Conservation (phyloP, 2,329 filamentous ascomycete species). For the Bipolaris gigantea region DNA sequence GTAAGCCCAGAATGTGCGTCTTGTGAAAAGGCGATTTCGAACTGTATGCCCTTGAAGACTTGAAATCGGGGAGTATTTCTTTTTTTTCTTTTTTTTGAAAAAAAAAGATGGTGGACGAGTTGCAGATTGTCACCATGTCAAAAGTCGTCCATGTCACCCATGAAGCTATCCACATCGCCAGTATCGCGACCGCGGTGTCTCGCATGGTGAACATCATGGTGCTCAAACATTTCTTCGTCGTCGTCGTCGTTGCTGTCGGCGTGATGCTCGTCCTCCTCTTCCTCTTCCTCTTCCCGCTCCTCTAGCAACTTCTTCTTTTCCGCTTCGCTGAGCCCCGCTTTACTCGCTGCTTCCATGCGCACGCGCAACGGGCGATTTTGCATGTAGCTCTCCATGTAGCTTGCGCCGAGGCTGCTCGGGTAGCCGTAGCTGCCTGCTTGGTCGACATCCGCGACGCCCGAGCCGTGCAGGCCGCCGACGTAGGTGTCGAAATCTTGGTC, state of each 20-base stretch:
- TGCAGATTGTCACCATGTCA: slow-evolving; percentile 10
- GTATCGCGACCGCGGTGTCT: background rate
- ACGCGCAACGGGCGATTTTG: slow-evolving; percentile 40
- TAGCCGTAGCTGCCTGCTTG: slow-evolving; percentile 42
- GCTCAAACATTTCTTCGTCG: slow-evolving; percentile 8
- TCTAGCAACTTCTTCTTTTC: slow-evolving; percentile 27
- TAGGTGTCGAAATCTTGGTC: slow-evolving; percentile 37
- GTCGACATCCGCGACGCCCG: slow-evolving; percentile 40
- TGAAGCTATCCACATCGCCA: slow-evolving; percentile 11
- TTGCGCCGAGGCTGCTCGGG: slow-evolving; percentile 39
- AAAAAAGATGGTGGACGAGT: background rate
- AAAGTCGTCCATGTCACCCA: slow-evolving; percentile 42
- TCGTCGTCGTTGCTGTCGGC: slow-evolving; percentile 19
- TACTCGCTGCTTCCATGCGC: slow-evolving; percentile 39
- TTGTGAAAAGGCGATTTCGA: too few relatives aligned
- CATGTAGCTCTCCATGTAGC: slow-evolving; percentile 46
- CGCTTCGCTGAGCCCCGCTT: slow-evolving; percentile 29
- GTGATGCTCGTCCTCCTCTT: slow-evolving; percentile 7
- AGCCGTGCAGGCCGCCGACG: slow-evolving; percentile 40
- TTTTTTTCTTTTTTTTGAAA: background rate
- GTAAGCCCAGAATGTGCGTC: too few relatives aligned
- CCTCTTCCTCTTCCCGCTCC: slow-evolving; percentile 12
- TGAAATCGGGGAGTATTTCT: background rate
- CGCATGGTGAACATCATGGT: background rate
- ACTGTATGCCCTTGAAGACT: too few relatives aligned